Base-by-base conservation (phyloP, 2,329 filamentous ascomycete species). In the Tolypocladium ophioglossoides region DNA sequence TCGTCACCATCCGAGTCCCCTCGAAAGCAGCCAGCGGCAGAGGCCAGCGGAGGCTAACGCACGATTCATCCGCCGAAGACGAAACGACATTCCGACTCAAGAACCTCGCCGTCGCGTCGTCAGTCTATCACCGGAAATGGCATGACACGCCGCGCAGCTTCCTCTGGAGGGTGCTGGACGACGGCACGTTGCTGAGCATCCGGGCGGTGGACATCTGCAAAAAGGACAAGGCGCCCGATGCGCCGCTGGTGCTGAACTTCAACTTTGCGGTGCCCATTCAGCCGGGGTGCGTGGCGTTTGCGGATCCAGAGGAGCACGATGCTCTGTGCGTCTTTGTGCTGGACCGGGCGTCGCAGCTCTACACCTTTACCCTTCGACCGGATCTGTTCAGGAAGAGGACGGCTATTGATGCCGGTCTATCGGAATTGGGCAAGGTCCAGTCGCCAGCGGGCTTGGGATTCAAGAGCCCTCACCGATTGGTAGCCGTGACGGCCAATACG, bases 141-240 rank as follows among this genome's bases (percentile, higher is more conserved):
- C 83, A 87, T 64, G 77, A 80, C 59, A 85, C 86, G 59, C 94
- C 94, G 40, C 85, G 88, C 66, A 89, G 83, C 70, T 95, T 97
- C 66, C 78, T 96, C 50, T 99, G 94, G 94, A 83, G 92, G 62
- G 79, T 97, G 40, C 73, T 96, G 57, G 87, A 95, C 64, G 84
- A 89, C 63, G 83, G 84, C 64, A 87, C 82, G 61, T 77, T 90
- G 58, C 77, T 99, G 62, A 92, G 94, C 71, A 78, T 99, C 51
- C 87, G 89, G 65, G 85, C 84, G 41, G 83, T 89, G 56, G 94
- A 99, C 70, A 73, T 96, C 60, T 86, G 83, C 67, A 91, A 80
- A 73, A 81, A 78, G 60, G 78, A 77, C 57, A 79, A 77, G 61
- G 79, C 83, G 24, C 71, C 76, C 46, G 89, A 95, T 70, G 83